Base-by-base conservation (phyloP, 352 stramenopile species). In the Blastocystis sp. region DNA sequence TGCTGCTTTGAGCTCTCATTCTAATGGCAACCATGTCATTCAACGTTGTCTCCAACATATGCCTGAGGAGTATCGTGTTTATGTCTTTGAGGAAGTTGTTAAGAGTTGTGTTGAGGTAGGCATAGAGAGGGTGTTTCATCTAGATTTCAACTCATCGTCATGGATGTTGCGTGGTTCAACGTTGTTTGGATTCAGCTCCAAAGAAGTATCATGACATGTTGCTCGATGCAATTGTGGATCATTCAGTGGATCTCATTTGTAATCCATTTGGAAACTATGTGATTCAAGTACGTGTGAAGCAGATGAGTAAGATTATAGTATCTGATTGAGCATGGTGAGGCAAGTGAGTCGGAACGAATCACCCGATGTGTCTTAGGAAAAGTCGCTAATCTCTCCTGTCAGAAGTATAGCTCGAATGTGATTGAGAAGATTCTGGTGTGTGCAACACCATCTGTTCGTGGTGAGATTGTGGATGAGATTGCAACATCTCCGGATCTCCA, bases 331-430 rank as follows among this genome's bases (percentile, higher is more conserved):
- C 32, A 89, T 14, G 63, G 74, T 29, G 21, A 88, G 21, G 16
- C 39, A 11, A 52, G 61, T 11, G 86, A 88, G 56, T 59, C 54
- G 0, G 65, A 89, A 27, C 69, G 81, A 0, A 88, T 90, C 51
- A 83, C 86, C 9, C 24, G 42, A 16, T 86, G 74, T 29, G 56
- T 90, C 27, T 58, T 94, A 69, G 94, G 95, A 81, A 94, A 96
- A 87, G 93, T 98, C 21, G 93, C 93, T 83, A 91, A 97, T 73
- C 92, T 99, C 2, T 97, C 95, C 67, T 94, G 97, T 83, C 96
- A 99, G 89, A 99, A 99, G 88, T 99, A 98, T 88, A 97, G 93
- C 78, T 98, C 94, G 61, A 98, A 99, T 89, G 95, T 98, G 43
- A 97, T 99, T 89, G 96, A 99, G 88, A 98, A 98, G 90, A 98